Conservation (phyloP, 768 basidiomycete species). For the Leccinum boreale region DNA sequence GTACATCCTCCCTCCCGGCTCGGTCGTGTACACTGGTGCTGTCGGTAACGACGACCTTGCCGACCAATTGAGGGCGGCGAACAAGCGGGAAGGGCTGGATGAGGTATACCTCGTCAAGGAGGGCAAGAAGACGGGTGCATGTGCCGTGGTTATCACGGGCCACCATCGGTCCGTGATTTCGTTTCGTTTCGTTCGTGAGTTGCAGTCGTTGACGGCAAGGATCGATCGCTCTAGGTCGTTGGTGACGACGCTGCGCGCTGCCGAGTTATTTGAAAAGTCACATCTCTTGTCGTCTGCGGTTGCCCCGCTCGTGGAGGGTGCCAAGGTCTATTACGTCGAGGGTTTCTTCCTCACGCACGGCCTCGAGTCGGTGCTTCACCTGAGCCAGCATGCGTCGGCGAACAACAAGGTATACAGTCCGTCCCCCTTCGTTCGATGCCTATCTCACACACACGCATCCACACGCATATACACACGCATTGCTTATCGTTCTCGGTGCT, state of each 20-base stretch:
- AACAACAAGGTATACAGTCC: constrained; percentile 60
- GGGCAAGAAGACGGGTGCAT: constrained; percentile 90
- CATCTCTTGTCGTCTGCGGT: constrained; percentile 78
- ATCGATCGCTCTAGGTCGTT: constrained; percentile 58
- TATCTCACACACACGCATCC: background rate
- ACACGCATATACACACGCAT: background rate
- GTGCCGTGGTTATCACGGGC: constrained; percentile 92
- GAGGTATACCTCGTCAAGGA: constrained; percentile 87
- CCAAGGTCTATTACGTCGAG: constrained; percentile 90
- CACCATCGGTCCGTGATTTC: constrained; percentile 68
- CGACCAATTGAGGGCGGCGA: constrained; percentile 82
- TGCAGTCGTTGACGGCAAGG: background rate
- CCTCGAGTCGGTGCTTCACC: constrained; percentile 58
- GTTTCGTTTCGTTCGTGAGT: background rate
- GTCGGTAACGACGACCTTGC: constrained; percentile 94
- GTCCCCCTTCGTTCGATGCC: background rate
- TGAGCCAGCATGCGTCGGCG: constrained; percentile 74
- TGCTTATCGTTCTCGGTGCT: background rate
- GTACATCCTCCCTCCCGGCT: constrained; percentile 87
- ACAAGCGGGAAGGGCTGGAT: constrained; percentile 86
- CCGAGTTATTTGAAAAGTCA: constrained; percentile 82
- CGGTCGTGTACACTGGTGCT: constrained; percentile 91
- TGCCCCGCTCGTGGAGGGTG: constrained; percentile 71
- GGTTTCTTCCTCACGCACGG: constrained; percentile 99
- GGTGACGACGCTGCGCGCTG: constrained; percentile 85